phyloP scores from a whole-genome alignment of 1,284 basidiomycete species.

The Trichosporon inkin region DNA sequence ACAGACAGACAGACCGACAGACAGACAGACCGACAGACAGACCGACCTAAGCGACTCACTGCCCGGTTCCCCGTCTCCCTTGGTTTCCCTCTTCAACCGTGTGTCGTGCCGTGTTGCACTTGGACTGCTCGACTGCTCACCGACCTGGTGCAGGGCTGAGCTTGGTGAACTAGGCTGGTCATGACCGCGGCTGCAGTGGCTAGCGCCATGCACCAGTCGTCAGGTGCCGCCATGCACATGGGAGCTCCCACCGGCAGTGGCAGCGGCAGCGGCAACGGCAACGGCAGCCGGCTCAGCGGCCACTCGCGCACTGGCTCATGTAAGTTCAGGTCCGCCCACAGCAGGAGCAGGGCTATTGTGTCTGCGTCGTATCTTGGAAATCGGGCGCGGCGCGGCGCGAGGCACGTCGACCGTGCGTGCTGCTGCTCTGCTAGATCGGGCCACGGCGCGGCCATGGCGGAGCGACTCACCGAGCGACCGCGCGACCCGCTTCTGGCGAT shows the following conservation, averaged over 20 bases:
- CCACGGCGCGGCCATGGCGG: too few species aligned
- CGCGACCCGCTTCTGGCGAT: too few species aligned
- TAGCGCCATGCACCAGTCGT: neutral
- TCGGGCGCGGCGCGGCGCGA: neutral
- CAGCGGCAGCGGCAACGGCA: too few species aligned
- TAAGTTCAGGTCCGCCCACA: neutral
- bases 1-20: too few species aligned
- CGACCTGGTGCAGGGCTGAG: too few species aligned
- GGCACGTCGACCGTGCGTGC: constrained; percentile 5
- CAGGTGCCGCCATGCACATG: constrained; percentile 2
- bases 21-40: neutral
- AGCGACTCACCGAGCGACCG: too few species aligned
- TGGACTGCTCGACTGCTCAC: too few species aligned
- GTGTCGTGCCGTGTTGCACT: too few species aligned
- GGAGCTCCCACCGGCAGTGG: too few species aligned
- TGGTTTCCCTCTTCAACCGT: constrained; percentile 1
- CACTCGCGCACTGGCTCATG: constrained; percentile 4
- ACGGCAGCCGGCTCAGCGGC: constrained; percentile 2
- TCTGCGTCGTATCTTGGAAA: too few species aligned
- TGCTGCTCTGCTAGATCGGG: too few species aligned
- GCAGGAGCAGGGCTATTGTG: constrained; percentile 1
- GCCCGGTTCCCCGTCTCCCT: neutral
- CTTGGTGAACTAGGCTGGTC: neutral
- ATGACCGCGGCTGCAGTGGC: neutral
- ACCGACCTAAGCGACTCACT: neutral